Evolutionary conservation across 345 rosid species (phyloP), one percentile per base, ranked within the genome.

Genomic region (Pugionium dolabratum): DNA sequence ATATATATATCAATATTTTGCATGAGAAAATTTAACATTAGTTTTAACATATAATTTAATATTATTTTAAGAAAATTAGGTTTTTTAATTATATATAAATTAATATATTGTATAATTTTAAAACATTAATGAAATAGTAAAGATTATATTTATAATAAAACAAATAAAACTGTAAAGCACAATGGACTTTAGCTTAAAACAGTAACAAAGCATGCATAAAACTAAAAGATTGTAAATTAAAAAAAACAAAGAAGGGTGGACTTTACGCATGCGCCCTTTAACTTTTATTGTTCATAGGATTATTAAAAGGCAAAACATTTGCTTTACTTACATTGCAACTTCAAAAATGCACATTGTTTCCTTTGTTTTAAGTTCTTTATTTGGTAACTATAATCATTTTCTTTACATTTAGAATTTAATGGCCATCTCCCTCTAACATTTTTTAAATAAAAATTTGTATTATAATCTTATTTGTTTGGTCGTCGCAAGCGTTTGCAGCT

Each of bases 261-360:
- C 18, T 18, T 18, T 18, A 18, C 18, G 66, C 66, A 68, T 58
- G 72, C 72, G 65, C 18, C 45, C 26, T 31, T 49, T 68, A 25
- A 43, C 58, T 68, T 57, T 57, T 39, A 40, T 58, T 42, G 45
- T 40, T 59, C 72, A 58, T 58, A 9, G 29, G 66, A 51, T 59
- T 59, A 68, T 59, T 39, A 53, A 41, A 68, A 49, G 49, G 66
- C 51, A 59, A 66, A 45, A 10, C 41, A 9, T 45, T 66, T 55
- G 36, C 44, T 67, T 35, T 40, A 39, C 64, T 39, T 68, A 41
- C 41, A 46, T 39, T 57, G 41, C 62, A 66, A 33, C 54, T 34
- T 69, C 48, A 46, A 67, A 46, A 67, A 48, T 50, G 44, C 59
- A 34, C 52, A 68, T 55, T 56, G 55, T 56, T 28, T 10, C 55